phyloP scores from a whole-genome alignment of 306 rosid species.

The Casuarina glauca region DNA sequence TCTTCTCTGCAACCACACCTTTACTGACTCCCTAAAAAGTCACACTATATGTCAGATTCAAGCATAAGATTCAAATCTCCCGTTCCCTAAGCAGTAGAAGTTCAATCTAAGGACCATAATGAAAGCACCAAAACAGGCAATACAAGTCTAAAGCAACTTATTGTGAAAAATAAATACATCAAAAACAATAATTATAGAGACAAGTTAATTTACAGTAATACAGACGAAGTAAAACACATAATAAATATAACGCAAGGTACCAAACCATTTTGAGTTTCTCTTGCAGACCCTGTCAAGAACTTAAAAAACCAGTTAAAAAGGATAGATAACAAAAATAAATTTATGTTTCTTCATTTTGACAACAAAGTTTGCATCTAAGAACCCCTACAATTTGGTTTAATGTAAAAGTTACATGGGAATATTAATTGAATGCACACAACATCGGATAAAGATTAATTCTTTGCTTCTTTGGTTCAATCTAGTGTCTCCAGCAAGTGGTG shows the following conservation, averaged over 20 bases:
- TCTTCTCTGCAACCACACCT: constrained; percentile 64
- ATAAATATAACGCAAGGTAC: too few relatives aligned
- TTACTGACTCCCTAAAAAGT: constrained; percentile 60
- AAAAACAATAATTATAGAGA: background rate
- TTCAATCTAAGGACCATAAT: background rate
- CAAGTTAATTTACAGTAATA: background rate
- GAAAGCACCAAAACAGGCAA: background rate
- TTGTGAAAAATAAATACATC: background rate
- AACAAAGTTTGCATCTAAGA: background rate
- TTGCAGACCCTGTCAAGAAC: background rate
- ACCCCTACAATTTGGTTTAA: background rate
- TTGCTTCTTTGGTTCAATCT: background rate
- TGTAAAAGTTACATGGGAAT: background rate
- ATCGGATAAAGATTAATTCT: background rate
- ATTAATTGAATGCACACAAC: background rate
- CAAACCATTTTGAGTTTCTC: background rate
- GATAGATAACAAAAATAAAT: background rate
- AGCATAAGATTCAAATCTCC: background rate
- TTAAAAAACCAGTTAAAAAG: background rate
- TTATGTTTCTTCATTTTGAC: background rate
- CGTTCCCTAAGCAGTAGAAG: background rate
- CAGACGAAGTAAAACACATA: background rate
- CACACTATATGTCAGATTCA: constrained; percentile 6
- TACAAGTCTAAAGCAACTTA: background rate
- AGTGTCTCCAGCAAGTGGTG: background rate